Evolutionary conservation across 1,284 basidiomycete species (phyloP).

Genomic region (Naganishia sp.): DNA sequence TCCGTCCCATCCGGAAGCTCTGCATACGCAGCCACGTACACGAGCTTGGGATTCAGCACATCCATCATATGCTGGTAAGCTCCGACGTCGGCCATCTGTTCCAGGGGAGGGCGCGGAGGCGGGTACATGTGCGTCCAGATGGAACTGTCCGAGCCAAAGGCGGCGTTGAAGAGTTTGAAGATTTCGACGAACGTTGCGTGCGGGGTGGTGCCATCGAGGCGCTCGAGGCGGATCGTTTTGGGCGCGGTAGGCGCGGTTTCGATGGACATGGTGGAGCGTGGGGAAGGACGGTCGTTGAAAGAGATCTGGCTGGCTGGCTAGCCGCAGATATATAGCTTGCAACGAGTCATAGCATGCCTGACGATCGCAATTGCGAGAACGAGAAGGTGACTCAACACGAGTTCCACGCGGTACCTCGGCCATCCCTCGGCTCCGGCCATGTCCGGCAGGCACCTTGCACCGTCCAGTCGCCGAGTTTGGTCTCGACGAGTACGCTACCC

Average conservation of each 20-base stretch:
- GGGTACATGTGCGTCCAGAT: conserved; percentile 23
- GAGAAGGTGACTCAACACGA: conserved; percentile 9
- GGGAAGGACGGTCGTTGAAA: neutral
- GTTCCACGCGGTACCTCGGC: conserved; percentile 1
- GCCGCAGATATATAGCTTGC: neutral
- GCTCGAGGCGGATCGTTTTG: conserved; percentile 14
- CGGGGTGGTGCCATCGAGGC: conserved; percentile 10
- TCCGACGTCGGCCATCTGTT: conserved; percentile 7
- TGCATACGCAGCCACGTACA: conserved; percentile 4
- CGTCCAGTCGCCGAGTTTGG: too few species aligned
- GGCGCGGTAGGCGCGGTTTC: neutral
- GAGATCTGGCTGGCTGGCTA: neutral
- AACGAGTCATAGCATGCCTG: neutral
- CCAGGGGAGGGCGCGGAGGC: neutral
- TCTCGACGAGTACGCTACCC: too few species aligned
- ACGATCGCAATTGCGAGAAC: neutral
- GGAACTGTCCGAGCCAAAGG: conserved; percentile 12
- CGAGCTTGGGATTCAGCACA: neutral
- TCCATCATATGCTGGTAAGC: conserved; percentile 1
- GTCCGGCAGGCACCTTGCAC: neutral
- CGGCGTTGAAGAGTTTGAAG: conserved; percentile 6
- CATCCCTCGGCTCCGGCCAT: neutral
- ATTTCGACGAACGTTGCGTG: conserved; percentile 9
- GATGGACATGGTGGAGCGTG: conserved; percentile 1
- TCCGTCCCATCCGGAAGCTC: conserved; percentile 3